phyloP scores from a whole-genome alignment of 768 basidiomycete species.

The Lactarius sp. region DNA sequence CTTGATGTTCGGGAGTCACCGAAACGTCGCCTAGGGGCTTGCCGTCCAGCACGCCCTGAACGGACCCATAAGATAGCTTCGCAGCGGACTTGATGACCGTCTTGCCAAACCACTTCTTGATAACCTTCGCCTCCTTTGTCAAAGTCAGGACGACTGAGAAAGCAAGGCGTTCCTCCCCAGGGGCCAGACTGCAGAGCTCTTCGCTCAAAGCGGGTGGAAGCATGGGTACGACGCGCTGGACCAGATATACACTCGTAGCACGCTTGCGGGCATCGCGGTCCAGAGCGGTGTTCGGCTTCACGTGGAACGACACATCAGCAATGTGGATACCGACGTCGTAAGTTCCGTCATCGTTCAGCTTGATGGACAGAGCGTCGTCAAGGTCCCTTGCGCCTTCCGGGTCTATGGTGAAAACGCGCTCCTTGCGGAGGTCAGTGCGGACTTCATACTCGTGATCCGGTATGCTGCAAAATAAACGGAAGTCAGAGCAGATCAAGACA shows the following conservation, averaged over 20 bases:
- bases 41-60: conserved; percentile 79
- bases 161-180: conserved; percentile 83
- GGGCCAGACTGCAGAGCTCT: conserved; percentile 86
- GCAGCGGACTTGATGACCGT: conserved; percentile 88
- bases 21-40: conserved; percentile 48
- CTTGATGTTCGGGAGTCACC: conserved; percentile 53
- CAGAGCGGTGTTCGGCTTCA: conserved; percentile 92
- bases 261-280: conserved; percentile 97
- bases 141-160: conserved; percentile 89
- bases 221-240: conserved; percentile 97
- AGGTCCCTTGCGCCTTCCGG: conserved; percentile 85
- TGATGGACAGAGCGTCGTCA: conserved; percentile 92
- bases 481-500: conserved; percentile 21
- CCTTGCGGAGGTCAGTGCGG: conserved; percentile 81
- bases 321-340: conserved; percentile 94
- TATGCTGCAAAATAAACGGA: conserved; percentile 45
- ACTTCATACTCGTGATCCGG: conserved; percentile 85
- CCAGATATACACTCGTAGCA: conserved; percentile 94
- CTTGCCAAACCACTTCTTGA: conserved; percentile 91
- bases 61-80: conserved; percentile 78
- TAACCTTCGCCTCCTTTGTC: conserved; percentile 70
- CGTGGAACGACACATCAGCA: conserved; percentile 93
- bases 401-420: conserved; percentile 92
- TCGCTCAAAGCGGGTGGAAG: conserved; percentile 90
- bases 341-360: conserved; percentile 84